A percentile compares a stretch with the other conserved stretches of the same genome.
phyloP scores from a whole-genome alignment of 2,329 filamentous ascomycete species.

The Nannizziopsis arthrosporioides region DNA sequence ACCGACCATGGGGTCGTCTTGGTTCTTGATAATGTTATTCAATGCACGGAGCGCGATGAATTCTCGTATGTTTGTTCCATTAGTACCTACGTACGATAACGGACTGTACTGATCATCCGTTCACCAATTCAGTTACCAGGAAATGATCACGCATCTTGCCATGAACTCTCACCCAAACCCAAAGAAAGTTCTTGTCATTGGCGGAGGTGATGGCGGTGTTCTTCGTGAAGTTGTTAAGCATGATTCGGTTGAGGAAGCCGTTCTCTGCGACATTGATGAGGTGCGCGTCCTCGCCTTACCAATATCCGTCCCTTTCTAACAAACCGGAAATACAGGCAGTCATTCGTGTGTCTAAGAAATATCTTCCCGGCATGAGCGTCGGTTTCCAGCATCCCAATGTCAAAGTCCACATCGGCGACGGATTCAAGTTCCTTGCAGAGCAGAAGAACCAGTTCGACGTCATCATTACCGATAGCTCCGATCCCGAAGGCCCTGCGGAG shows the following conservation, averaged over 20 bases:
- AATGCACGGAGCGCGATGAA: slow-evolving; percentile 96
- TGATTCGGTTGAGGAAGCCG: slow-evolving; percentile 88
- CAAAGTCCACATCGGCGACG: slow-evolving; percentile 85
- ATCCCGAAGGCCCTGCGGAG: slow-evolving; percentile 94
- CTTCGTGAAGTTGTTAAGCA: slow-evolving; percentile 99
- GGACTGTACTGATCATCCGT: background rate
- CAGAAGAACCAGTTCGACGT: slow-evolving; percentile 97
- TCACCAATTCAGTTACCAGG: slow-evolving; percentile 58
- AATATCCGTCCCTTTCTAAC: background rate
- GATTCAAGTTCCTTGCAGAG: slow-evolving; percentile 96
- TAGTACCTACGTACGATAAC: background rate
- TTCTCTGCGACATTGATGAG: slow-evolving; percentile 97
- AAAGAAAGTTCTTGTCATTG: slow-evolving; percentile 96
- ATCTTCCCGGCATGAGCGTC: slow-evolving; percentile 84
- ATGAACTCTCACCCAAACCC: slow-evolving; percentile 98
- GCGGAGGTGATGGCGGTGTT: slow-evolving; percentile 92
- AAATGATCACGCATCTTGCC: slow-evolving; percentile 98
- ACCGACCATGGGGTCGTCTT: slow-evolving; percentile 93
- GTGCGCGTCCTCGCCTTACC: slow-evolving; percentile 30
- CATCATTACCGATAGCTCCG: slow-evolving; percentile 97
- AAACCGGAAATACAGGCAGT: slow-evolving; percentile 51
- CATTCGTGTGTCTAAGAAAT: slow-evolving; percentile 96
- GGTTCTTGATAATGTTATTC: slow-evolving; percentile 97
- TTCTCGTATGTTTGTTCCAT: slow-evolving; percentile 55
- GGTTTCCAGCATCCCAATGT: slow-evolving; percentile 91